Evolutionary conservation across 768 basidiomycete genomes (phyloP).

Genomic region (Holtermanniella nyarrowii): DNA sequence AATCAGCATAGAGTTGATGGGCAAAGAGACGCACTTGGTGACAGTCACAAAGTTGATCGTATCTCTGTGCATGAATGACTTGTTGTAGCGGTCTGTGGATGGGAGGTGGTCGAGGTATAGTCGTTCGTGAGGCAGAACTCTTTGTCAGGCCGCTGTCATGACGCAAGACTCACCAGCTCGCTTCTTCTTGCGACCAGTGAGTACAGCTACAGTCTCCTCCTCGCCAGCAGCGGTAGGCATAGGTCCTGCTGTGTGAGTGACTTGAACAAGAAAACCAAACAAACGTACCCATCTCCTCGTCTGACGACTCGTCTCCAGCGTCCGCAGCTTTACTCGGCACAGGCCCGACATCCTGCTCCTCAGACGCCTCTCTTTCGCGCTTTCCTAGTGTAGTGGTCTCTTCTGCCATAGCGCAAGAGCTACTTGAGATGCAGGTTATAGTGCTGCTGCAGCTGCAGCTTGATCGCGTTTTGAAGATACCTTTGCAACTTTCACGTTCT

Average conservation of each 20-base stretch:
- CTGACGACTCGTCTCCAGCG: slow-evolving; percentile 29
- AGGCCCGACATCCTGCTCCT: background rate
- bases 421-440: no score
- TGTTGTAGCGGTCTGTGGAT: slow-evolving; percentile 82
- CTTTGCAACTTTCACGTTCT: no score
- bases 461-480: no score
- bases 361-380: background rate
- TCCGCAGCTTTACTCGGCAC: slow-evolving; percentile 8
- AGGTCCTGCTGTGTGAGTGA: background rate
- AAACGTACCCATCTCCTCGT: slow-evolving; percentile 28
- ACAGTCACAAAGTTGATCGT: slow-evolving; percentile 76
- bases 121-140: slow-evolving; percentile 87
- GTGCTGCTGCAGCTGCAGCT: no score
- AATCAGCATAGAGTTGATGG: slow-evolving; percentile 7
- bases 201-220: slow-evolving; percentile 7
- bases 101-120: slow-evolving; percentile 89
- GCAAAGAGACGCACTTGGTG: slow-evolving; percentile 71
- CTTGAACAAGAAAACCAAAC: background rate
- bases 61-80: slow-evolving; percentile 97
- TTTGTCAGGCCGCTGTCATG: background rate
- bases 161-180: slow-evolving; percentile 28
- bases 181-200: slow-evolving; percentile 30
- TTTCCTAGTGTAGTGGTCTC: background rate
- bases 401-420: no score
- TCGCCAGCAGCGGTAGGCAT: slow-evolving; percentile 4